Base-by-base conservation (phyloP, 2,329 filamentous ascomycete genomes). In the Ilyonectria mors-panacis region DNA sequence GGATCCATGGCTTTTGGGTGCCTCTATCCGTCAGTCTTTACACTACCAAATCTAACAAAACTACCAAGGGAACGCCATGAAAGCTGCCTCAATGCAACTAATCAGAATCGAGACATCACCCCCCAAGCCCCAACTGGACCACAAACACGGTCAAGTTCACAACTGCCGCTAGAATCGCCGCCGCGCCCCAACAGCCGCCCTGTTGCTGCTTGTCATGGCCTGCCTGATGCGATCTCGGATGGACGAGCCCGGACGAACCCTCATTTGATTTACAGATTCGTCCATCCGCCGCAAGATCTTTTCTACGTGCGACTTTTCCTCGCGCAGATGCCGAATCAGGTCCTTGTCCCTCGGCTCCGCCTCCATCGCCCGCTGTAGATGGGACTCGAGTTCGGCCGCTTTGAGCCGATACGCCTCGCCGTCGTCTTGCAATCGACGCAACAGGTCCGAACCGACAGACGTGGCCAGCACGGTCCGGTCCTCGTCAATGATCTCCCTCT, bases 111-210 rank as follows among this genome's bases (percentile, higher is more conserved):
- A 12, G 5, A 4, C 26, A 30, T 47, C 42, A 48, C 17, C 7
- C 56, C 42, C 13, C 26, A 26, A 15, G 2, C 19, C n/a, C 44
- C 17, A 47, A 17, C 9, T 59, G 57, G 6, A 59, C 57, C 3
- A 37, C 57, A 42, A 59, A 59, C 15, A 39, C 33, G 8, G 59
- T 63, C 51, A 63, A 19, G 59, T 63, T 63, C 12, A 63, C 13
- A 9, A 63, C 59, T 10, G 28, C 56, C 5, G 50, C 50, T 19
- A 56, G 8, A 17, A 62, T 37, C 26, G 30, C 21, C 2, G 21
- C 39, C 6, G 37, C 59, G 19, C 37, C 37, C 23, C 23, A n/a
- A 53, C 35, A 1, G 48, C 48, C 15, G 15, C 26, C 19, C 30
- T 50, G 28, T 42, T 30, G 2, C 51, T 39, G 39, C 39, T 15